phyloP scores from a whole-genome alignment of 2,329 filamentous ascomycete species.

The Alternaria sp. region DNA sequence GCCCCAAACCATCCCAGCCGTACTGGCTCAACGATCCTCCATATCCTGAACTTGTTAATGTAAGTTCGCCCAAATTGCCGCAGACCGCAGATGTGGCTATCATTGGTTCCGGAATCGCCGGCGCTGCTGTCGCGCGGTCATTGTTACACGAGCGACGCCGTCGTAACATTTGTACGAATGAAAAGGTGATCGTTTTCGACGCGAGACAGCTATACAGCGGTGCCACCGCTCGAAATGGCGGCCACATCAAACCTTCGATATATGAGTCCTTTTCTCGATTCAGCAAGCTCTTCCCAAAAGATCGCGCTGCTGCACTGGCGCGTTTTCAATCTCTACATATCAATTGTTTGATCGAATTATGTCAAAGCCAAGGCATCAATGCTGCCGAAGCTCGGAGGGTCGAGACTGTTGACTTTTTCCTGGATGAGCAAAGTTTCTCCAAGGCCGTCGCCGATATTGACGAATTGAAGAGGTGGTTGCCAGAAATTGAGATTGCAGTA shows the following conservation, averaged over 20 bases:
- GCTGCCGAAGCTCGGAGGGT: slow-evolving; percentile 19
- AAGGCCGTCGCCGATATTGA: slow-evolving; percentile 1
- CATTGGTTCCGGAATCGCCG: slow-evolving; percentile 66
- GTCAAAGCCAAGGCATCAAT: slow-evolving; percentile 15
- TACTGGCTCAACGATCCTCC: slow-evolving; percentile 22
- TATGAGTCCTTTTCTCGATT: slow-evolving; percentile 22
- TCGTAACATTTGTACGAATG: neutral
- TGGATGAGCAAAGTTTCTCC: slow-evolving; percentile 10
- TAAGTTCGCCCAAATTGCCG: slow-evolving; percentile 30
- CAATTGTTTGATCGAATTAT: slow-evolving; percentile 11
- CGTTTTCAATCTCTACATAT: slow-evolving; percentile 18
- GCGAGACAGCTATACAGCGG: slow-evolving; percentile 38
- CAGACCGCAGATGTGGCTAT: slow-evolving; percentile 59
- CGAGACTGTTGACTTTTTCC: slow-evolving; percentile 20
- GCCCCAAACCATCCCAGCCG: slow-evolving; percentile 6
- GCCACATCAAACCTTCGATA: slow-evolving; percentile 23
- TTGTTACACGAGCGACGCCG: slow-evolving; percentile 33
- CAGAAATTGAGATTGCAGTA: neutral
- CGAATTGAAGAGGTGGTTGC: slow-evolving; percentile 4
- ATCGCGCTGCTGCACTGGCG: slow-evolving; percentile 18
- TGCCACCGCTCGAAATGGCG: slow-evolving; percentile 46
- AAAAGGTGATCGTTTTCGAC: slow-evolving; percentile 54
- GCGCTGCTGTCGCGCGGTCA: slow-evolving; percentile 53
- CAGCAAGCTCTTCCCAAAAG: slow-evolving; percentile 15
- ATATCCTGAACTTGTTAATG: slow-evolving; percentile 12